Base-by-base conservation (phyloP, 805 yeast species). In the Pichia scutulata region DNA sequence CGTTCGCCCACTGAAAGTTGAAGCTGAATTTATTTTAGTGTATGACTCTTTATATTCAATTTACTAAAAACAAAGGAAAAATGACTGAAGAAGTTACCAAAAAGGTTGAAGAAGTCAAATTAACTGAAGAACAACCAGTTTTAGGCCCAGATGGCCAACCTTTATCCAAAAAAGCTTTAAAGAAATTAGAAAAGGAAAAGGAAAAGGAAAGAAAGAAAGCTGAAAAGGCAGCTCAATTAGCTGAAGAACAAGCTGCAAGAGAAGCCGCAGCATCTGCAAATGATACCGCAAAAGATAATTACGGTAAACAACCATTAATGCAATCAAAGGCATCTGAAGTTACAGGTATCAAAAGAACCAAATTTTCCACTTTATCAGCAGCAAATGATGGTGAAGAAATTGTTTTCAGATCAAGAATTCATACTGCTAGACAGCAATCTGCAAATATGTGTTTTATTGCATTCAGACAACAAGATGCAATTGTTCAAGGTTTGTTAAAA, bases 201-300 rank as follows among this genome's bases (percentile, higher is more conserved):
- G 97, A 90, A 71, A 92, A 92, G 75, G 95, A 84, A 58, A 82
- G 78, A 64, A 92, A 90, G 77, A 90, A 90, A 75, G 93, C 89
- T 39, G 97, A 88, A 68, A 84, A 84, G 62, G 97, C 93, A 47
- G 95, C 86, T 39, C 87, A 87, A 70, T 71, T 86, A 52, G 96
- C 92, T 40, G 78, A 79, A 55, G 97, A 89, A 68, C 85, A 84
- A 70, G 95, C 90, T 55, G 90, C 84, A 57, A 86, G 79, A 56
- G 84, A 84, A 39, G 68, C 67, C 19, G 77, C 73, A 47, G 84
- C 83, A 42, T 80, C 81, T 43, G 93, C 89, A 54, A 82, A 80
- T 57, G 99, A 93, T 68, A 84, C 85, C 44, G 93, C 98, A 42
- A 84, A 79, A 65, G 93, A 74, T 10, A 82, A 85, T 70, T 93